phyloP scores from a whole-genome alignment of 345 rosid species.

The Zanthoxylum bungeanum region DNA sequence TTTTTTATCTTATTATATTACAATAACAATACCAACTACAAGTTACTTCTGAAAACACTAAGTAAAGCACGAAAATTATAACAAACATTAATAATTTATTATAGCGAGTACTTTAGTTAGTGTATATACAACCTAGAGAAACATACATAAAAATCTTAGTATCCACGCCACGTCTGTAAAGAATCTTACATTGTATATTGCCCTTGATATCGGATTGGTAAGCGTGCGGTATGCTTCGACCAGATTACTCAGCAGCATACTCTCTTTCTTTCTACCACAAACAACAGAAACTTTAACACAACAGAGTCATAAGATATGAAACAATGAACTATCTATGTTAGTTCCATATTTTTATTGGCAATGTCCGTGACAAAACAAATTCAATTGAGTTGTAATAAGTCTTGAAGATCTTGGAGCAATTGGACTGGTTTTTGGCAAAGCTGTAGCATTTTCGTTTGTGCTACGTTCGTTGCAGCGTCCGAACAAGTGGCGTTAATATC shows the following conservation, averaged over 20 bases:
- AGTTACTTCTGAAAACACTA: background rate
- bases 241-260: conserved; percentile 87
- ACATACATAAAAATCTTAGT: background rate
- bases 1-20: background rate
- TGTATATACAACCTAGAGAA: background rate
- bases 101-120: too few relatives aligned
- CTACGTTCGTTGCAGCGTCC: too few relatives aligned
- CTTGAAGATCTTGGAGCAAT: too few relatives aligned
- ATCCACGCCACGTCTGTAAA: too few relatives aligned
- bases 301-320: conserved; percentile 8
- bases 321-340: too few relatives aligned
- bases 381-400: too few relatives aligned
- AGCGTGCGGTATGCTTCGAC: conserved; percentile 78
- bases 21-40: background rate
- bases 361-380: too few relatives aligned
- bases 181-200: conserved; percentile 76
- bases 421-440: too few relatives aligned
- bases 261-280: conserved; percentile 59
- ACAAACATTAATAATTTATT: conserved; percentile 2
- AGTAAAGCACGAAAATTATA: background rate
- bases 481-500: too few relatives aligned
- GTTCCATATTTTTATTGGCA: too few relatives aligned
- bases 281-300: background rate
- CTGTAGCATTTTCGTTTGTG: too few relatives aligned
- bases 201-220: conserved; percentile 55